Evolutionary conservation across 2,329 filamentous ascomycete species (phyloP).

Genomic region (Penicillium oxalicum): DNA sequence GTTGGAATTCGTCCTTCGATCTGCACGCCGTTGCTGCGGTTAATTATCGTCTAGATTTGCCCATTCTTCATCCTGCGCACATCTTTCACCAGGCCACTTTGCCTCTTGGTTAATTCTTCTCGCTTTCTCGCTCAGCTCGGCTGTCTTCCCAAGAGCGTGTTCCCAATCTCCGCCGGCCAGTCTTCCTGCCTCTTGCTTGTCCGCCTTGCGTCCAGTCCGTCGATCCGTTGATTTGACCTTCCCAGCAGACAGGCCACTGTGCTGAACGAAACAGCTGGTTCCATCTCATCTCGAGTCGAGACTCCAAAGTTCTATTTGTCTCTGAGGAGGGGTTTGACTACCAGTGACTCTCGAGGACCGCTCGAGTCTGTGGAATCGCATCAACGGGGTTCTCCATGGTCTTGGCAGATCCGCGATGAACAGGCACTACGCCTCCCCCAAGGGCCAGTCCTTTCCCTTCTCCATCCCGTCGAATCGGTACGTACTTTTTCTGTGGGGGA

Average conservation of each 20-base stretch:
- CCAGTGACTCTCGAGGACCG: neutral
- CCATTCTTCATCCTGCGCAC: neutral
- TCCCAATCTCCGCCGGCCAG: neutral
- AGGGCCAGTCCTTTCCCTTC: slow-evolving; percentile 73
- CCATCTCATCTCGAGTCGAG: neutral
- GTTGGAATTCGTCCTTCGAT: too few species aligned
- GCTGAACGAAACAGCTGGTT: neutral
- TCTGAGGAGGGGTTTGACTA: neutral
- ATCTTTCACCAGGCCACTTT: neutral
- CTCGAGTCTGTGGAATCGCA: neutral
- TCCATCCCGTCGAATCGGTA: slow-evolving; percentile 88
- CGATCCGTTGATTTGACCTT: neutral
- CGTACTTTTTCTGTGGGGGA: slow-evolving; percentile 19
- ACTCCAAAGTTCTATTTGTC: too few species aligned
- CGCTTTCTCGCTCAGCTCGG: neutral
- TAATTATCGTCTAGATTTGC: too few species aligned
- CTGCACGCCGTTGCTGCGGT: too few species aligned
- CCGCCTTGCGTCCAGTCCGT: neutral
- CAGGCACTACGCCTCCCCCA: slow-evolving; percentile 77
- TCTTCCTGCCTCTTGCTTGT: neutral
- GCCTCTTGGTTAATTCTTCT: neutral
- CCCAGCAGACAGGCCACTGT: too few species aligned
- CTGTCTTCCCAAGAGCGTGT: neutral
- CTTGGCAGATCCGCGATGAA: slow-evolving; percentile 61
- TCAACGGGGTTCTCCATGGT: slow-evolving; percentile 24